Conservation (phyloP, 352 stramenopile species). For the Phytophthora foliorum region DNA sequence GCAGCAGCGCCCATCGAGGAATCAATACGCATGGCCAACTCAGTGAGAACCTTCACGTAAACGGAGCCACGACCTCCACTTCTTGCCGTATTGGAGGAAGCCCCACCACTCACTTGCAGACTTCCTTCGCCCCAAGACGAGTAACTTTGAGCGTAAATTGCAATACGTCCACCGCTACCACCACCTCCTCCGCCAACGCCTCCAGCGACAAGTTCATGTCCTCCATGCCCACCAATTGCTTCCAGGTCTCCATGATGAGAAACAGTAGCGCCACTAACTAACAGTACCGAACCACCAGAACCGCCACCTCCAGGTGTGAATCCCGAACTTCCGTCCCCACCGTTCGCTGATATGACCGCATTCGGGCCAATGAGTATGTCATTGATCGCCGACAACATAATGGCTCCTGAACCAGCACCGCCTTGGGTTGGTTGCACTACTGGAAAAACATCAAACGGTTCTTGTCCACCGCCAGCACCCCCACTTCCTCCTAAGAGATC, state of each 20-base stretch:
- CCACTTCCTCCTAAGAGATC: conserved; percentile 94
- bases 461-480: conserved; percentile 83
- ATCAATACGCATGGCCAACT: conserved; percentile 66
- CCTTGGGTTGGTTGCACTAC: conserved; percentile 81
- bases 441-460: conserved; percentile 86
- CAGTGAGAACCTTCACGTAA: conserved; percentile 54
- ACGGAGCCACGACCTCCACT: conserved; percentile 51
- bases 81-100: conserved; percentile 53
- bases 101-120: conserved; percentile 82
- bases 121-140: conserved; percentile 84
- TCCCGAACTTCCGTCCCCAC: conserved; percentile 54
- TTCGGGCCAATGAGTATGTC: conserved; percentile 93
- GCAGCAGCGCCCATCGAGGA: conserved; percentile 70
- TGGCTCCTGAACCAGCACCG: conserved; percentile 90
- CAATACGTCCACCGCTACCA: conserved; percentile 87
- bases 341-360: conserved; percentile 83
- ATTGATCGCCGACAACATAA: conserved; percentile 93
- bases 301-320: conserved; percentile 73
- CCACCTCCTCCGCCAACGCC: conserved; percentile 70
- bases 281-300: conserved; percentile 59
- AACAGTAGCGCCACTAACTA: conserved; percentile 60
- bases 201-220: conserved; percentile 40
- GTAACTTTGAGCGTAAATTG: conserved; percentile 94
- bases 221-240: conserved; percentile 86
- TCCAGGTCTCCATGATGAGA: conserved; percentile 82